These are phyloP conservation scores for Jamesozyma gamospora DNA, from an alignment of 805 yeast species.

Conservation along the genomic window DNA sequence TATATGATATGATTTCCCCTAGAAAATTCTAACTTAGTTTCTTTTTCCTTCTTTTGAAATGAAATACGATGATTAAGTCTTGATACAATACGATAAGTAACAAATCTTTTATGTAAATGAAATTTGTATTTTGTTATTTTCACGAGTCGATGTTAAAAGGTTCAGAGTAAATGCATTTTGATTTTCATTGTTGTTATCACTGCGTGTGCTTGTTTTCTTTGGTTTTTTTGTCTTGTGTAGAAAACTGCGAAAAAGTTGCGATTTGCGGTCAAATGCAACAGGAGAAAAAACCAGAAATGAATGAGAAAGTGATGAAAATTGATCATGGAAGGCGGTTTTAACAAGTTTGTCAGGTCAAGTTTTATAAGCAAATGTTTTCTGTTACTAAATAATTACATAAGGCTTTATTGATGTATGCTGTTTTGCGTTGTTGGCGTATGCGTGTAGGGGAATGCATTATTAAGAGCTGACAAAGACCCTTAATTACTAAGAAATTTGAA, in stretches of 20 bases:
- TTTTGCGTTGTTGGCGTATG: too few relatives aligned
- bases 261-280: too few relatives aligned
- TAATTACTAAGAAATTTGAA: neutral
- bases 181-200: too few relatives aligned
- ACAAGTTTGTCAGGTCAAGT: neutral
- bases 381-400: neutral
- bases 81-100: neutral
- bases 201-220: neutral
- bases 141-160: too few relatives aligned
- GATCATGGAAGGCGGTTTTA: neutral
- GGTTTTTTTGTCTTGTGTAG: neutral
- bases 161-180: too few relatives aligned
- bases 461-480: too few relatives aligned
- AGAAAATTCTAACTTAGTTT: neutral
- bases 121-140: neutral
- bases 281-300: neutral
- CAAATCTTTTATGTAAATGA: neutral
- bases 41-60: neutral
- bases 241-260: neutral
- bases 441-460: too few relatives aligned
- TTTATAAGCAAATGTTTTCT: neutral
- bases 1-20: neutral
- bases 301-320: neutral
- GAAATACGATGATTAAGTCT: neutral
- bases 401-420: neutral